These are phyloP conservation scores for Aspergillus incahuasiensis DNA, from an alignment of 495 filamentous ascomycete species.

Conservation along the genomic window DNA sequence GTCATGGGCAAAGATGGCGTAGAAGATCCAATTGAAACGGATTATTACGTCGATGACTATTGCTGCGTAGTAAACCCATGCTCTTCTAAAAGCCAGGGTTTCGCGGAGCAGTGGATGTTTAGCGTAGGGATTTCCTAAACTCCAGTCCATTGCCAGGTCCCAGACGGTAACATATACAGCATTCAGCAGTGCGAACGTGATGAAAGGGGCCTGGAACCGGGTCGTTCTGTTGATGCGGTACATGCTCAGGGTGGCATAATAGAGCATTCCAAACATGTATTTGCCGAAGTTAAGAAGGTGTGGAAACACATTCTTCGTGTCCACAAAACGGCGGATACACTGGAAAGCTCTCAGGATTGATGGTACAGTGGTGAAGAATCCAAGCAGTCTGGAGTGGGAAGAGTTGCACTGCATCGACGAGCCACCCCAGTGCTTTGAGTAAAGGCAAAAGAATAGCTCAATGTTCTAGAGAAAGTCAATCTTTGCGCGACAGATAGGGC, in stretches of 20 bases:
- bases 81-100: conserved; percentile 67
- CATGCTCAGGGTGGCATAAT: conserved; percentile 68
- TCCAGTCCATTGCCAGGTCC: conserved; percentile 98
- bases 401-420: conserved; percentile 73
- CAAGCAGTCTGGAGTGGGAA: conserved; percentile 72
- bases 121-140: conserved; percentile 70
- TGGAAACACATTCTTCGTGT: conserved; percentile 83
- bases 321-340: conserved; percentile 82
- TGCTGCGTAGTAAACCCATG: conserved; percentile 78
- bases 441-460: conserved; percentile 91
- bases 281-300: conserved; percentile 91
- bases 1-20: conserved; percentile 73
- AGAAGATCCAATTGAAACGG: conserved; percentile 94
- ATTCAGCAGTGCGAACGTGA: conserved; percentile 75
- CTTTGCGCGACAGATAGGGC: neutral
- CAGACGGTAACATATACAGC: conserved; percentile 82
- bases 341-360: conserved; percentile 86
- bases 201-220: conserved; percentile 61
- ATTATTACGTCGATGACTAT: conserved; percentile 84
- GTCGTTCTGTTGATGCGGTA: conserved; percentile 67
- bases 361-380: conserved; percentile 81
- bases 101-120: conserved; percentile 68
- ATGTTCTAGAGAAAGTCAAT: conserved; percentile 60
- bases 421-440: conserved; percentile 66
- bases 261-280: conserved; percentile 79